Conservation (phyloP, 805 yeast species). For the Saccharomycopsis synnaedendra region DNA sequence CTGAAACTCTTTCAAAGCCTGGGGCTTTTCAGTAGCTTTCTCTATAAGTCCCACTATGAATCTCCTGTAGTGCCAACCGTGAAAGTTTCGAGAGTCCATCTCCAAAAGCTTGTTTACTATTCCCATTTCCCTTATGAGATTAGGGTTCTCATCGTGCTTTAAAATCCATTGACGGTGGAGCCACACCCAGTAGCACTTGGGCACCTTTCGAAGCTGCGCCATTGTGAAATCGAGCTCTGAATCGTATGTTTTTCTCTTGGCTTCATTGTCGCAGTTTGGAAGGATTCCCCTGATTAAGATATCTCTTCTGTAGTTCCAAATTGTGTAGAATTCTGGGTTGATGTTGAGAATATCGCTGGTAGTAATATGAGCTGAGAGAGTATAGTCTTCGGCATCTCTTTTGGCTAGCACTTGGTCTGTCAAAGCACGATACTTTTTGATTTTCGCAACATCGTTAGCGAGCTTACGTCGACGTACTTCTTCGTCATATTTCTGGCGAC, state of each 20-base stretch:
- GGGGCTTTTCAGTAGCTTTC: slow-evolving; percentile 19
- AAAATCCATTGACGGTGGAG: slow-evolving; percentile 76
- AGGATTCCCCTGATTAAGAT: slow-evolving; percentile 28
- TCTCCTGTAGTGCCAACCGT: slow-evolving; percentile 93
- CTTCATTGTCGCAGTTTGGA: neutral
- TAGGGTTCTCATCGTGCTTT: slow-evolving; percentile 23
- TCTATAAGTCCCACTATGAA: slow-evolving; percentile 39
- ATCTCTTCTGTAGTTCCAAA: slow-evolving; percentile 85
- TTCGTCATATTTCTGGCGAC: slow-evolving; percentile 13
- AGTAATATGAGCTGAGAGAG: slow-evolving; percentile 31
- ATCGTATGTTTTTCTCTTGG: slow-evolving; percentile 22
- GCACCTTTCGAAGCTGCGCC: slow-evolving; percentile 47
- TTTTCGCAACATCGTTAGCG: slow-evolving; percentile 11
- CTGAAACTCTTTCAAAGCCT: slow-evolving; percentile 45
- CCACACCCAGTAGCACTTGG: slow-evolving; percentile 97
- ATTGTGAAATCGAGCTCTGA: slow-evolving; percentile 54
- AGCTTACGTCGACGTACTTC: slow-evolving; percentile 12
- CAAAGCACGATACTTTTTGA: slow-evolving; percentile 5
- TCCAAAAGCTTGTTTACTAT: slow-evolving; percentile 59
- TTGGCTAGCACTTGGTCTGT: slow-evolving; percentile 7
- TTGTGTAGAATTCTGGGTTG: slow-evolving; percentile 82
- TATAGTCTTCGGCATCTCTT: slow-evolving; percentile 23
- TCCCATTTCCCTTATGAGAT: slow-evolving; percentile 63
- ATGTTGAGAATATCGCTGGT: slow-evolving; percentile 47
- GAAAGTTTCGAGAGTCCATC: slow-evolving; percentile 76